These are phyloP conservation scores for Theobroma grandiflorum DNA, from an alignment of 441 rosid genomes.

Conservation along the genomic window DNA sequence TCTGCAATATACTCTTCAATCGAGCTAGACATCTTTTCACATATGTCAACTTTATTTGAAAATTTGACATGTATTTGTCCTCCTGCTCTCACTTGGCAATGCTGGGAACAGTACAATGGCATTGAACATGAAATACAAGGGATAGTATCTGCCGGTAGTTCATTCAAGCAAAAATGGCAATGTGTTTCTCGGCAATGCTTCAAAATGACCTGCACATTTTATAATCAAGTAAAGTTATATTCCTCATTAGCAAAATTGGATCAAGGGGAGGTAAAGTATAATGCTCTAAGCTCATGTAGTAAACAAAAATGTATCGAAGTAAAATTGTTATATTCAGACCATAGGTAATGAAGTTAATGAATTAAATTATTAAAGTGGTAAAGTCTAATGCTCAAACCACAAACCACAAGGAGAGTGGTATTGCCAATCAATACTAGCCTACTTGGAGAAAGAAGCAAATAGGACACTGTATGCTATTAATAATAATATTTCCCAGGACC, in stretches of 20 bases:
- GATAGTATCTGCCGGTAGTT: conserved; percentile 70
- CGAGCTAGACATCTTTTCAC: conserved; percentile 37
- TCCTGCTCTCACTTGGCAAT: conserved; percentile 67
- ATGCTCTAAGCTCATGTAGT: not conserved
- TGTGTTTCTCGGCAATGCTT: conserved; percentile 73
- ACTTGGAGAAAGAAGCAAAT: conserved; percentile 6
- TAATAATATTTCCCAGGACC: conserved; percentile 5
- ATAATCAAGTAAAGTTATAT: not conserved
- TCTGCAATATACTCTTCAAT: conserved; percentile 52
- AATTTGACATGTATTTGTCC: conserved; percentile 42
- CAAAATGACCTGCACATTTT: conserved; percentile 58
- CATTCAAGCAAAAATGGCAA: conserved; percentile 89
- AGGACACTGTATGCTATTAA: not conserved
- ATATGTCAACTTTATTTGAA: conserved; percentile 34
- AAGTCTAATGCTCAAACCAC: not conserved
- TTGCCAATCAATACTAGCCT: not conserved
- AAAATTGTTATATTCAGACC: not conserved
- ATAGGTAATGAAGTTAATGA: conserved; percentile 20
- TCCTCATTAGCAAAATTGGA: not conserved
- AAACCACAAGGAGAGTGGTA: not conserved
- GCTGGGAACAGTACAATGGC: conserved; percentile 81
- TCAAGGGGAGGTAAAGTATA: not conserved
- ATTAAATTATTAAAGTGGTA: conserved; percentile 9
- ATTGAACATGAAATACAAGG: conserved; percentile 79
- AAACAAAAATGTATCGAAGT: not conserved